Conservation (phyloP, 164 flowering plant species). For the Magnolia changhungtana region DNA sequence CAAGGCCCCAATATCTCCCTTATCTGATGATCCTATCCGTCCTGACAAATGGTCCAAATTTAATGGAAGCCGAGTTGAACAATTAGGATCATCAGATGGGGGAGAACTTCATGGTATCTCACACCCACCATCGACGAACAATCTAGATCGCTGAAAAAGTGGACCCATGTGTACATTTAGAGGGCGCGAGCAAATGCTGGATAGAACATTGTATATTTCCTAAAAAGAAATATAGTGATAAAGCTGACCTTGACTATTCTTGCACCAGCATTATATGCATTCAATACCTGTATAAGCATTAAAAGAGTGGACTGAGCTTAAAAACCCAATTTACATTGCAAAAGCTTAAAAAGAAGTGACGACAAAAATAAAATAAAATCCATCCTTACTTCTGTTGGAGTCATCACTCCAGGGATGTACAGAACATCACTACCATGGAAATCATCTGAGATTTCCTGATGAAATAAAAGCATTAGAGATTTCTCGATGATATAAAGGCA, state of each 20-base stretch:
- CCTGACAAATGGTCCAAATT: too few relatives aligned
- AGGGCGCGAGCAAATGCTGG: not conserved
- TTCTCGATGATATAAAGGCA: slow-evolving; percentile 29
- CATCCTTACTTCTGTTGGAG: slow-evolving; percentile 73
- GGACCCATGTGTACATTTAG: not conserved
- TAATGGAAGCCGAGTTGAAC: not conserved
- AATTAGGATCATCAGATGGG: not conserved
- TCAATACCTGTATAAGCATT: slow-evolving; percentile 17
- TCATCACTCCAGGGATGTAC: slow-evolving; percentile 85
- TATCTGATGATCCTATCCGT: too few relatives aligned
- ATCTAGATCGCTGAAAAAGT: not conserved
- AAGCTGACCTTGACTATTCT: slow-evolving; percentile 27
- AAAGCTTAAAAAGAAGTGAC: not conserved
- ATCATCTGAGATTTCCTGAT: slow-evolving; percentile 52
- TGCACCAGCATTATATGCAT: slow-evolving; percentile 26
- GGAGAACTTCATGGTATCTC: not conserved
- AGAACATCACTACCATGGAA: slow-evolving; percentile 38
- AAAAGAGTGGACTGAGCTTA: not conserved
- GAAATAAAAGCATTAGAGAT: slow-evolving; percentile 23
- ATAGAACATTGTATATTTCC: too few relatives aligned
- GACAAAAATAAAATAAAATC: not conserved
- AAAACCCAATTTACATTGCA: not conserved
- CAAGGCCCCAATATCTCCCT: too few relatives aligned
- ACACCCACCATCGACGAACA: not conserved
- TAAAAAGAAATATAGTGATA: not conserved